Conservation (phyloP, 805 yeast species). For the Gaillardinia entomophila region DNA sequence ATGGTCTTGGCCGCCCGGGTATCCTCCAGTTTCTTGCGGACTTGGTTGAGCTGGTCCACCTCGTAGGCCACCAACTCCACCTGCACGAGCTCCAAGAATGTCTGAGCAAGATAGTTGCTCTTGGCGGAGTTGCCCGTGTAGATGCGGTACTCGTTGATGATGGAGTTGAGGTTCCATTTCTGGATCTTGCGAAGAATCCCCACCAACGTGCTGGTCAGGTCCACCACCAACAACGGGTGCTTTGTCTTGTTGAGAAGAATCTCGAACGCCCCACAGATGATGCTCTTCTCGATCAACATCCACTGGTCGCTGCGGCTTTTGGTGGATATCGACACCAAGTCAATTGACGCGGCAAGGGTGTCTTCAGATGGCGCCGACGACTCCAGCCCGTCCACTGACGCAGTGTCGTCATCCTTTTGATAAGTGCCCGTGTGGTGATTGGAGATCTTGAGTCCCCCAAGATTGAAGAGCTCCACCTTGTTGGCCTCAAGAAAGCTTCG, state of each 20-base stretch:
- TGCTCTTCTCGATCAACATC: constrained; percentile 67
- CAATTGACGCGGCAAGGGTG: constrained; percentile 8
- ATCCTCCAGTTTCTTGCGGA: constrained; percentile 11
- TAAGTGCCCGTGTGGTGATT: constrained; percentile 24
- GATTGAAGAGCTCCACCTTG: constrained; percentile 44
- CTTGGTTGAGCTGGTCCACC: constrained; percentile 22
- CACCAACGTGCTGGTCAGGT: constrained; percentile 70
- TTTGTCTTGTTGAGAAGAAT: constrained; percentile 56
- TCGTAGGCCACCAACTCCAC: constrained; percentile 44
- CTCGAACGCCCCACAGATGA: constrained; percentile 62
- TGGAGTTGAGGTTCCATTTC: constrained; percentile 83
- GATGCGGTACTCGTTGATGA: constrained; percentile 78
- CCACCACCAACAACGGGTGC: constrained; percentile 71
- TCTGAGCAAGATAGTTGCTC: constrained; percentile 74
- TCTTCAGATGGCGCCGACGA: constrained; percentile 3
- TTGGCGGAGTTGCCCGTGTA: constrained; percentile 60
- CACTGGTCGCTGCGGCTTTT: constrained; percentile 48
- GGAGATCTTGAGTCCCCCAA: constrained; percentile 39
- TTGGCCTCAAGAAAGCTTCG: constrained; percentile 58
- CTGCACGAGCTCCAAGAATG: constrained; percentile 69
- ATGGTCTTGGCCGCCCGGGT: not conserved
- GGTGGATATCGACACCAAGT: constrained; percentile 17
- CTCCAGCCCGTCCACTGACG: constrained; percentile 6
- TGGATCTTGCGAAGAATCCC: constrained; percentile 80
- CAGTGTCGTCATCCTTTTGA: constrained; percentile 13